Conservation (phyloP, 768 basidiomycete genomes). For the Boletales sp. region DNA sequence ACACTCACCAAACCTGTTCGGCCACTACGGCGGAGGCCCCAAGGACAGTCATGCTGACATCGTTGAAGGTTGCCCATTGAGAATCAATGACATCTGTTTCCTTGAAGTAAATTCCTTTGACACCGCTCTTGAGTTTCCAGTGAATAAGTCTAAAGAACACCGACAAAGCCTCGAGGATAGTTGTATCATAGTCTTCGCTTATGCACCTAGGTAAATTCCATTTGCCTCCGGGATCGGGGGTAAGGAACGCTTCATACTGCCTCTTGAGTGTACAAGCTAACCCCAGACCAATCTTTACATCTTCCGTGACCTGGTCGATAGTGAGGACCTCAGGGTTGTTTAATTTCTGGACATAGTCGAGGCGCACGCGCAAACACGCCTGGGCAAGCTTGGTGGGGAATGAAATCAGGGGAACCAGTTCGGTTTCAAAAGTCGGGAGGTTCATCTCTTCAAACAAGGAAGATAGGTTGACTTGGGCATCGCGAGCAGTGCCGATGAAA, state of each 20-base stretch:
- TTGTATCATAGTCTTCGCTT: constrained; percentile 84
- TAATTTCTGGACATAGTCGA: constrained; percentile 85
- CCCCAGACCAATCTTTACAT: constrained; percentile 85
- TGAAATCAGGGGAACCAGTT: constrained; percentile 88
- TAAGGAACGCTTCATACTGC: constrained; percentile 89
- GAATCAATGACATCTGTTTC: constrained; percentile 98
- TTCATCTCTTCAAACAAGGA: constrained; percentile 80
- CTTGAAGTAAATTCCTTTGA: constrained; percentile 92
- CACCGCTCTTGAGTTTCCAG: constrained; percentile 91
- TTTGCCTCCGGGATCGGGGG: constrained; percentile 79
- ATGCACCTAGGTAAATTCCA: constrained; percentile 91
- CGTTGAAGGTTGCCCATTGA: constrained; percentile 93
- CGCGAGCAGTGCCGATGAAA: constrained; percentile 81
- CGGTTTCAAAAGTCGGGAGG: constrained; percentile 85
- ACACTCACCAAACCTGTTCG: constrained; percentile 86
- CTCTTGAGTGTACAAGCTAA: constrained; percentile 93
- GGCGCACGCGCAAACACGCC: constrained; percentile 82
- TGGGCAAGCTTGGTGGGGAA: constrained; percentile 95
- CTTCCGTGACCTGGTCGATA: constrained; percentile 92
- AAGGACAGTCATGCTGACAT: constrained; percentile 81
- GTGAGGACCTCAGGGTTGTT: constrained; percentile 86
- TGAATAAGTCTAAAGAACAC: constrained; percentile 93
- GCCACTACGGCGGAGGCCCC: constrained; percentile 90
- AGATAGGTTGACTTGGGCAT: constrained; percentile 79
- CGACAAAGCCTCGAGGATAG: constrained; percentile 80